phyloP scores from a whole-genome alignment of 495 filamentous ascomycete genomes.

The Annulohypoxylon moriforme region DNA sequence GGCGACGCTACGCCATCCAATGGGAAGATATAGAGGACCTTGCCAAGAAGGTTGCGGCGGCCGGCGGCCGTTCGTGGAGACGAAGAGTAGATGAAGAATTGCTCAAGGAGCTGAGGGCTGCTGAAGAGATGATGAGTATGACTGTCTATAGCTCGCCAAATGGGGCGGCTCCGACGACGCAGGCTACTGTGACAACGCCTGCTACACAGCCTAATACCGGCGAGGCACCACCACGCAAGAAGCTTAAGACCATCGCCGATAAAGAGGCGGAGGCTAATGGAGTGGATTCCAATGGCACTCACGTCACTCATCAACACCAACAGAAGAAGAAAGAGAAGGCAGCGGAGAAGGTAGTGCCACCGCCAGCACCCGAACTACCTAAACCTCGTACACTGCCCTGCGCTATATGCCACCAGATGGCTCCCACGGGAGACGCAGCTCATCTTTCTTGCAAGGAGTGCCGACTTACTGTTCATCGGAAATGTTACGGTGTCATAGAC shows the following conservation, averaged over 20 bases:
- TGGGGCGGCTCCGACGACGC: constrained; percentile 57
- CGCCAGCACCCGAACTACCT: constrained; percentile 74
- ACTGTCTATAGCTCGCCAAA: constrained; percentile 54
- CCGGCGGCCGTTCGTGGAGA: constrained; percentile 87
- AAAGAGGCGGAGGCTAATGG: constrained; percentile 47
- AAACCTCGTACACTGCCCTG: constrained; percentile 83
- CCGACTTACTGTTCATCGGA: constrained; percentile 89
- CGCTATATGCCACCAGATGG: constrained; percentile 81
- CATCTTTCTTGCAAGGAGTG: constrained; percentile 84
- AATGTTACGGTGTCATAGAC: constrained; percentile 87
- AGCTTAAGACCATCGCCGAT: constrained; percentile 59
- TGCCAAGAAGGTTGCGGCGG: constrained; percentile 85
- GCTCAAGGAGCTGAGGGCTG: constrained; percentile 75
- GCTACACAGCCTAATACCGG: constrained; percentile 15
- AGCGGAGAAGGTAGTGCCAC: constrained; percentile 56
- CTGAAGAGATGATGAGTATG: constrained; percentile 61
- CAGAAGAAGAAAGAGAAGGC: constrained; percentile 77
- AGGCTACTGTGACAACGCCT: constrained; percentile 30
- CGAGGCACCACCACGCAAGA: constrained; percentile 63
- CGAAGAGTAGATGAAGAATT: constrained; percentile 91
- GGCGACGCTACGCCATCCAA: constrained; percentile 94
- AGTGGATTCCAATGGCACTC: constrained; percentile 32
- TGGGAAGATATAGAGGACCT: constrained; percentile 97
- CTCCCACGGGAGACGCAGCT: constrained; percentile 73
- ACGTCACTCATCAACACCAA: constrained; percentile 46